Base-by-base conservation (phyloP, 306 rosid genomes). In the Sechiopsis laciniata region DNA sequence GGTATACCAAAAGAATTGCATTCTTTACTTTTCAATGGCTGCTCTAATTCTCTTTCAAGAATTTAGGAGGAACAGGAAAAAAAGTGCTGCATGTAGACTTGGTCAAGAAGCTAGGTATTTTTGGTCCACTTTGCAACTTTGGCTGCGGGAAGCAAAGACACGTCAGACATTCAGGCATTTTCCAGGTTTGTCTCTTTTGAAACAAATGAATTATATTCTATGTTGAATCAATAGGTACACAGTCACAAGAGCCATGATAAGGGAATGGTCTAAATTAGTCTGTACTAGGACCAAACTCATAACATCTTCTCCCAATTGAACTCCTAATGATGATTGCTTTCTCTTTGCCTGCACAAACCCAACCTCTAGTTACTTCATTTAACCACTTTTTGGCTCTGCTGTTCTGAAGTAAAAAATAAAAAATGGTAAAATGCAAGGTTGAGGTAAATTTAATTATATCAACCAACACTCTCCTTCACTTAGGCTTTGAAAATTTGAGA, bases 301-400 rank as follows among this genome's bases (percentile, higher is more conserved):
- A 1, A 81, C 85, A 78, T 76, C 85, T 71, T 81, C 78, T 81
- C 87, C 89, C 77, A 91, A 65, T 24, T 78, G 81, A 26, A 88
- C 79, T 40, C 95, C 97, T 15, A 82, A 77, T 21, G 80, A 1
- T 45, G 90, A 78, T 3, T 78, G 75, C 56, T 91, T 91, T 76
- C 80, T 86, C 82, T 87, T 88, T 71, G 87, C 94, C 29, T 26
- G 29, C 29, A 26, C 29, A 26, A 26, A 26, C 29, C 29, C 29
- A 26, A 26, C 1, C 29, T 26, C 29, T 26, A 26, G 29, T 26
- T 26, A 26, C 29, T 26, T 26, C 29, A 26, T 26, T 26, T 2
- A 26, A 26, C 2, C 29, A 26, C 29, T 26, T 26, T 26, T 26
- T 26, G 29, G 2, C 29, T 1, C 29, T 26, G 29, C 29, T 26